Base-by-base conservation (phyloP, 2,329 filamentous ascomycete species). In the Nannizziopsis barbatae region DNA sequence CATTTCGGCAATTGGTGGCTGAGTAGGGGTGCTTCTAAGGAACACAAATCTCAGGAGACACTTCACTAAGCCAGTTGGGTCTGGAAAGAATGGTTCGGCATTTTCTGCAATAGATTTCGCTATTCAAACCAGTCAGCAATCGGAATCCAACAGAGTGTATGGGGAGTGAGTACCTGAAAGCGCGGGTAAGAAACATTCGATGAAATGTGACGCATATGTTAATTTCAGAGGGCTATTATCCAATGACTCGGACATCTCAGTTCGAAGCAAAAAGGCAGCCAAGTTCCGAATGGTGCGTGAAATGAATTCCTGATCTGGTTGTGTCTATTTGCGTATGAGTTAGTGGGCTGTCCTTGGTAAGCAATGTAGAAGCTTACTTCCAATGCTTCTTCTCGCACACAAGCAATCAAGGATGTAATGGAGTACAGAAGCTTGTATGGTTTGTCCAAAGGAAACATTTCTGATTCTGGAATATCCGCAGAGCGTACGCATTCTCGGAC, bases 341-440 rank as follows among this genome's bases (percentile, higher is more conserved):
- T 27, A 39, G 18, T 36, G 35, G 31, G 8, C 17, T 35, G 15
- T 2, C 5, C 32, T 39, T 18, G 11, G 10, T 10, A n/a, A 42
- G 14, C 30, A 38, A 42, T 6, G 18, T 1, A 32, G 5, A 6
- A n/a, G 15, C 40, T 42, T 52, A 61, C 64, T 52, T 69, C 65
- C 14, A 65, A 55, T 6, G 58, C 66, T 60, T 69, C 68, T 52
- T 65, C 65, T 20, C 71, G 67, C 35, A 87, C 71, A 60, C 81
- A 83, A 47, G 79, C 74, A 17, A 72, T 69, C 35, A 94, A 70
- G 0, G 81, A 77, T 58, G 83, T 75, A 1, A 87, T 66, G 2
- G 83, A 82, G 60, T 89, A 93, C 0, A 88, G 71, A 1, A 80
- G 79, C 56, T 83, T 84, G 69, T 80, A 88, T 1, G 83, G 82